phyloP scores from a whole-genome alignment of 2,329 filamentous ascomycete species.

The Hypoxylon sp. region DNA sequence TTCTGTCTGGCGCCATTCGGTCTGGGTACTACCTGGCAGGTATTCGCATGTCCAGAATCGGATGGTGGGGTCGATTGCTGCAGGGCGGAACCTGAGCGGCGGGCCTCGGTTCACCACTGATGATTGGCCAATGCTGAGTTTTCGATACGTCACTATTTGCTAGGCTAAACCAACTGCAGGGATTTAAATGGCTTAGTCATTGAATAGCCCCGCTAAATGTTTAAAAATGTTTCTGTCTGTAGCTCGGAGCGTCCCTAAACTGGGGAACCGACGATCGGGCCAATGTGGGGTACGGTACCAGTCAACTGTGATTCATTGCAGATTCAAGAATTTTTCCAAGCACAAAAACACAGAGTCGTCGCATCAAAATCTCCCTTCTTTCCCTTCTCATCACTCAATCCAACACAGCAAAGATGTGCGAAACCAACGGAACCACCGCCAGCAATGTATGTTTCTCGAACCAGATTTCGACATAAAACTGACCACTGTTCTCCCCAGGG shows the following conservation, averaged over 20 bases:
- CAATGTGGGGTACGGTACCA: conserved; percentile 33
- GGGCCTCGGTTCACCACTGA: background rate
- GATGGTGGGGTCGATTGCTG: conserved; percentile 19
- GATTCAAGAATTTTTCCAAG: conserved; percentile 27
- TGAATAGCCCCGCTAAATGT: conserved; percentile 21
- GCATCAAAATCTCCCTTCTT: background rate
- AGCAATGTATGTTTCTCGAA: conserved; percentile 28
- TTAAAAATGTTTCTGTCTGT: conserved; percentile 9
- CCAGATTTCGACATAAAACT: background rate
- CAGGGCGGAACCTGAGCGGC: conserved; percentile 29
- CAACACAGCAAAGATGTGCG: conserved; percentile 29
- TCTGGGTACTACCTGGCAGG: background rate
- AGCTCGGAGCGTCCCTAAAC: conserved; percentile 16
- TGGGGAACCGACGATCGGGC: conserved; percentile 39
- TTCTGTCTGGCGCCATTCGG: too few relatives aligned
- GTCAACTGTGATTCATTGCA: conserved; percentile 36
- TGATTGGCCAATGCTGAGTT: conserved; percentile 35
- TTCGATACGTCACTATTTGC: conserved; percentile 30
- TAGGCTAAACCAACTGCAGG: conserved; percentile 28
- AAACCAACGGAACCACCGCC: conserved; percentile 17
- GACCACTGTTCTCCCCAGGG: conserved; percentile 18
- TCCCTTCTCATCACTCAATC: background rate
- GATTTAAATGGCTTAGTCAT: conserved; percentile 32
- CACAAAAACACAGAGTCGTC: conserved; percentile 4
- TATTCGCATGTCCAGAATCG: conserved; percentile 24